These are phyloP conservation scores for Euphorbia celastroides DNA, from an alignment of 441 rosid species.

Conservation along the genomic window DNA sequence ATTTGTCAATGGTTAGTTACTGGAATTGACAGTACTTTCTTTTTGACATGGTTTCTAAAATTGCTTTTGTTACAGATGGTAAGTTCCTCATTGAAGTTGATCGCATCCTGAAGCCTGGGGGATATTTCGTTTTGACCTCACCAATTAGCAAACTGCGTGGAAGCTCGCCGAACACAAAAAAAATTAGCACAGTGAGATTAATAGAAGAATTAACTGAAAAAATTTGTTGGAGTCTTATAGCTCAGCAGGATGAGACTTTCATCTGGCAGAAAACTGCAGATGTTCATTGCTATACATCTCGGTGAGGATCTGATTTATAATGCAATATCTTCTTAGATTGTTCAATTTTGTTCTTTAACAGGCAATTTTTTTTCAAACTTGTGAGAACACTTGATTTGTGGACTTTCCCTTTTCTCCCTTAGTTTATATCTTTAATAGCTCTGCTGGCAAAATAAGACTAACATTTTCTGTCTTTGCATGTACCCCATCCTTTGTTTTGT, in stretches of 20 bases:
- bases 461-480: slow-evolving; percentile 6
- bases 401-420: background rate
- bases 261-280: slow-evolving; percentile 93
- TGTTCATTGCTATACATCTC: slow-evolving; percentile 51
- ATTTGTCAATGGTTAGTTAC: slow-evolving; percentile 1
- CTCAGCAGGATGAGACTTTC: slow-evolving; percentile 94
- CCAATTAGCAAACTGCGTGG: slow-evolving; percentile 58
- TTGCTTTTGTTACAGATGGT: slow-evolving; percentile 54
- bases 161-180: slow-evolving; percentile 38
- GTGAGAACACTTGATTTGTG: background rate
- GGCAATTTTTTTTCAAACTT: too few relatives aligned
- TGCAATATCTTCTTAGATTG: slow-evolving; percentile 2
- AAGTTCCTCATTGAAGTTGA: slow-evolving; percentile 81
- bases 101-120: slow-evolving; percentile 90
- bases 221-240: slow-evolving; percentile 80
- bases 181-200: slow-evolving; percentile 42
- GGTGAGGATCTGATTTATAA: slow-evolving; percentile 41
- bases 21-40: background rate
- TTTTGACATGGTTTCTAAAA: slow-evolving; percentile 14
- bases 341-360: background rate
- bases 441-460: background rate
- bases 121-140: slow-evolving; percentile 84
- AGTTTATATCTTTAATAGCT: background rate
- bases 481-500: slow-evolving; percentile 17
- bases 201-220: slow-evolving; percentile 60